Conservation (phyloP, 2,329 filamentous ascomycete genomes). For the Eutypa lata region DNA sequence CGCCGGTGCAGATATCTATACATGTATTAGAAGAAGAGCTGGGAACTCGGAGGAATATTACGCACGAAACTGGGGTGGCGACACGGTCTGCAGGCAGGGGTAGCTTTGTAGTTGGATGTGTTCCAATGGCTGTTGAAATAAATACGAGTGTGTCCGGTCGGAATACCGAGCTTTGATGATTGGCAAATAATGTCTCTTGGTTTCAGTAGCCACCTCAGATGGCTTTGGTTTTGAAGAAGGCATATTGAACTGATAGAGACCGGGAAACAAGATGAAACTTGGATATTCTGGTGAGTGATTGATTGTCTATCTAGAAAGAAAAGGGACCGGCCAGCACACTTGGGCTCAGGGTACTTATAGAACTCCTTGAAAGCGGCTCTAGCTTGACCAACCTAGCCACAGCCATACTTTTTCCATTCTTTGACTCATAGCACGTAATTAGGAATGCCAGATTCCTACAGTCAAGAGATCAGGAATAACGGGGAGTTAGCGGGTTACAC, state of each 20-base stretch:
- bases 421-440: neutral
- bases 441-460: neutral
- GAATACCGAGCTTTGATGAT: conserved; percentile 56
- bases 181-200: conserved; percentile 68
- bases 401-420: neutral
- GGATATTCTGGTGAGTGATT: neutral
- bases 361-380: neutral
- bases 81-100: conserved; percentile 29
- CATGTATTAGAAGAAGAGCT: conserved; percentile 12
- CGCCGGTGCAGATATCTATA: conserved; percentile 50
- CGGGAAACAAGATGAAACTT: neutral
- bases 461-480: neutral
- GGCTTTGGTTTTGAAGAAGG: conserved; percentile 58
- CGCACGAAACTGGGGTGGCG: conserved; percentile 44
- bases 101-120: conserved; percentile 39
- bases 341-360: neutral
- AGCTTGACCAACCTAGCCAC: neutral
- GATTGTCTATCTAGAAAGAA: neutral
- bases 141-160: conserved; percentile 53
- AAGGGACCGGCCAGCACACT: neutral
- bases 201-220: conserved; percentile 69
- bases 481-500: neutral
- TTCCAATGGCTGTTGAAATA: conserved; percentile 50
- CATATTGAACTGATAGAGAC: conserved; percentile 37
- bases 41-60: conserved; percentile 6